Percentiles rank a stretch among this genome's conserved stretches.
Evolutionary conservation across 345 rosid genomes (phyloP).

Genomic region (Acer saccharum): DNA sequence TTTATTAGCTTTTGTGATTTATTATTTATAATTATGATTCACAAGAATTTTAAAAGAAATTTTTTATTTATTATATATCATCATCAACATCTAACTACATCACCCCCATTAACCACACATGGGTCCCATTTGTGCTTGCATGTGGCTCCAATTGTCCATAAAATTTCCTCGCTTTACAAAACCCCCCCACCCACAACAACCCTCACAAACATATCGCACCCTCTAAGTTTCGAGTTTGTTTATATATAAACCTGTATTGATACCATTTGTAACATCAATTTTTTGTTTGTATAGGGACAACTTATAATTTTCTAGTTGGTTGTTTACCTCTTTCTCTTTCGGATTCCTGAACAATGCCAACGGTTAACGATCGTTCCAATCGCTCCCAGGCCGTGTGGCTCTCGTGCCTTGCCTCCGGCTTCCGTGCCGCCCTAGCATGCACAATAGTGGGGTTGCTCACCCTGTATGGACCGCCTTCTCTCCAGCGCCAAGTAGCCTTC

Average conservation of each 20-base stretch:
- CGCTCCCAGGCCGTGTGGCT: conserved; percentile 62
- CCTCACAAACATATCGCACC: not conserved
- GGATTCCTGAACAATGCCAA: conserved; percentile 16
- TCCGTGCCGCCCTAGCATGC: conserved; percentile 81
- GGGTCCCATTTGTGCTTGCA: conserved; percentile 9
- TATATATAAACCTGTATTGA: too few species aligned
- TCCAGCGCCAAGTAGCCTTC: conserved; percentile 51
- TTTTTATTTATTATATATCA: too few species aligned
- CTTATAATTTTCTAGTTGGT: not conserved
- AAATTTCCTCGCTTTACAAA: conserved; percentile 9
- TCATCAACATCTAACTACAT: not conserved
- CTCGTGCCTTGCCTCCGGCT: conserved; percentile 64
- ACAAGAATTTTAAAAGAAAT: too few species aligned
- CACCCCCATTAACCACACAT: conserved; percentile 5
- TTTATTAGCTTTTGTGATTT: too few species aligned
- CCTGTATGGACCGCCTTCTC: conserved; percentile 60
- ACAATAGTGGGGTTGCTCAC: conserved; percentile 62
- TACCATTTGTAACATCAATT: not conserved
- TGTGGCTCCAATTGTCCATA: conserved; percentile 9
- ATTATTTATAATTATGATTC: too few species aligned
- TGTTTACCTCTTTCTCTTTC: not conserved
- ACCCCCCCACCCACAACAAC: not conserved
- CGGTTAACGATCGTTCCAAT: conserved; percentile 7
- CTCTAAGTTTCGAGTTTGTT: not conserved
- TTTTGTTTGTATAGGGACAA: not conserved